Percentiles rank a stretch among this genome's conserved stretches.
Conservation (phyloP, 129 eudicot species). For the Helianthus annuus region HanXRQr2.0-SUNRISE NC_035449.2:183343849-183344348, state of each 20-base stretch:
- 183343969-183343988: slow-evolving; percentile 27
- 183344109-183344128: background rate
- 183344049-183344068: background rate
- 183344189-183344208: background rate
- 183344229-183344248: slow-evolving; percentile 13
- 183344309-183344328: slow-evolving; percentile 4
- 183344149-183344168: background rate
- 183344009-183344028: slow-evolving; percentile 36
- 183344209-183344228: background rate
- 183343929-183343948: slow-evolving; percentile 13
- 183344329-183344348: background rate
- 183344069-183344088: too few species aligned
- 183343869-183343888: too few species aligned
- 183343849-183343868: too few species aligned
- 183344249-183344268: slow-evolving; percentile 20
- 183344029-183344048: slow-evolving; percentile 31
- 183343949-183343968: slow-evolving; percentile 22
- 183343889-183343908: too few species aligned
- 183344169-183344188: background rate
- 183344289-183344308: slow-evolving; percentile 5
- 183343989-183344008: slow-evolving; percentile 36
- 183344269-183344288: slow-evolving; percentile 3
- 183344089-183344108: background rate
- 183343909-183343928: too few species aligned
- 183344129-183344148: background rate